Evolutionary conservation across 331 rosid species (phyloP), one percentile per base, ranked within the genome.

Genomic region (Saraca asoca): DNA sequence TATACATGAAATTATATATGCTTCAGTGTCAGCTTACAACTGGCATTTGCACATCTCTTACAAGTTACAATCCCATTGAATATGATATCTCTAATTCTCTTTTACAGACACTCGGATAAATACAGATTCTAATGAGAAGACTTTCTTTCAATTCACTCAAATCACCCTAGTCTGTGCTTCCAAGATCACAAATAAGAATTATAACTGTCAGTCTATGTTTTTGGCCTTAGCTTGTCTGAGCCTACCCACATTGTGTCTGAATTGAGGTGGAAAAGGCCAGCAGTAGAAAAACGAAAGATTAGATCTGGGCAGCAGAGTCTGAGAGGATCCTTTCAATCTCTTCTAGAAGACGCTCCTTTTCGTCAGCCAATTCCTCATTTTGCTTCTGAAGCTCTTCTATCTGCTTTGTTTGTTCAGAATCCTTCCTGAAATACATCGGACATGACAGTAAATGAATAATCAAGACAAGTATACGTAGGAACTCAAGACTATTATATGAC

Each of bases 331-430:
- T 84, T 60, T 87, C 96, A 31, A 93, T 87, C 82, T 89, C 95
- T 82, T 89, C 95, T 15, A 87, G 78, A 7, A 93, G 86, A 46
- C 90, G 89, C 71, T 93, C 96, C 12, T 93, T 89, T 55, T 87
- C 96, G 13, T 89, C 94, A 9, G 73, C 76, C 58, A 93, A 73
- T 1, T 89, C 98, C 61, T 93, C 96, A 65, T 87, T 93, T 74
- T 85, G 94, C 83, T 85, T 87, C 70, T 92, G 96, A 66, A 89
- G 94, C 60, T 89, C 98, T 85, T 92, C 98, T 66, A 92, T 85
- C 74, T 89, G 96, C 81, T 85, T 89, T 15, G 98, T 92, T 77
- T 92, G 98, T 70, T 89, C 96, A 19, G 96, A 92, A 81, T 92
- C 98, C 89, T 92, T 89, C 90, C 96, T 89, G 87, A 69, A 74